Evolutionary conservation across 2,329 filamentous ascomycete genomes (phyloP).

Genomic region (Chaetomium globosum): DNA sequence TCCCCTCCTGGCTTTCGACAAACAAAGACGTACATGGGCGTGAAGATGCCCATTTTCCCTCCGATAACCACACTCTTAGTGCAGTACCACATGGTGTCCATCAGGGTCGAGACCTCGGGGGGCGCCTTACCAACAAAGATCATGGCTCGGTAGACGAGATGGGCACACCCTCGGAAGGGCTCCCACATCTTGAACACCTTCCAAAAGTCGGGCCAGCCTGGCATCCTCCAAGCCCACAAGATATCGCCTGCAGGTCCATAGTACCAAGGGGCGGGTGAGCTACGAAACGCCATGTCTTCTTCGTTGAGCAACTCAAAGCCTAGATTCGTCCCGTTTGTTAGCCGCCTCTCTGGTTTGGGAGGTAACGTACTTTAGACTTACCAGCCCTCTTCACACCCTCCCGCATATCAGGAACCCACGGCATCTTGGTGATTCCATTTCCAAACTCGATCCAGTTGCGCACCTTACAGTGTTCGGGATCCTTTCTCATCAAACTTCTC

Average conservation of each 20-base stretch:
- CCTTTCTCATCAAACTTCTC: slow-evolving; percentile 71
- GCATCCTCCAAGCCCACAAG: slow-evolving; percentile 23
- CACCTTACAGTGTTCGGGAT: slow-evolving; percentile 68
- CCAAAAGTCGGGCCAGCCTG: slow-evolving; percentile 32
- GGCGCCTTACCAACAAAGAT: slow-evolving; percentile 23
- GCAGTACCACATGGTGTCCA: slow-evolving; percentile 34
- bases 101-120: slow-evolving; percentile 22
- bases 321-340: slow-evolving; percentile 1
- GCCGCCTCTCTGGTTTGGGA: background rate
- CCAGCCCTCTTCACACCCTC: slow-evolving; percentile 67
- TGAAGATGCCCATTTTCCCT: slow-evolving; percentile 29
- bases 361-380: background rate
- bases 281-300: slow-evolving; percentile 69
- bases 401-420: slow-evolving; percentile 67
- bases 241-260: slow-evolving; percentile 41
- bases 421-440: slow-evolving; percentile 78
- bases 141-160: slow-evolving; percentile 19
- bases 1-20: slow-evolving; percentile 24
- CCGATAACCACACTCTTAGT: slow-evolving; percentile 24
- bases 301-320: slow-evolving; percentile 67
- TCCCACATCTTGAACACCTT: slow-evolving; percentile 31
- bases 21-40: slow-evolving; percentile 31
- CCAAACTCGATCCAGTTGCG: slow-evolving; percentile 75
- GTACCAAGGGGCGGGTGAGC: slow-evolving; percentile 71
- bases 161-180: slow-evolving; percentile 22